These are phyloP conservation scores for Euclidium syriacum DNA, from an alignment of 345 rosid species.

Conservation along the genomic window DNA sequence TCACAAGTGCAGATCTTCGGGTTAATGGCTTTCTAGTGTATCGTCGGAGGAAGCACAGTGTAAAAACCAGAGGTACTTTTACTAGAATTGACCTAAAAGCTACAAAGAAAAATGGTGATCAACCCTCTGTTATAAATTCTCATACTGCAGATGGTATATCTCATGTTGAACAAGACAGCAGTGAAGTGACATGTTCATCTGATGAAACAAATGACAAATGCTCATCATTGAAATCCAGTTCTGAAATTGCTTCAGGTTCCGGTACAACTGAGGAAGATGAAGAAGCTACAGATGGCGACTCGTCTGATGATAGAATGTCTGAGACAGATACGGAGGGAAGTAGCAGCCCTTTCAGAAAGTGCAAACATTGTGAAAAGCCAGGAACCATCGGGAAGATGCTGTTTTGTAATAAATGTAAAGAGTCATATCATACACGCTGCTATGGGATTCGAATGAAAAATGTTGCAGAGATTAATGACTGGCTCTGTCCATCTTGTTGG, in stretches of 20 bases:
- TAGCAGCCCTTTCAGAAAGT: constrained; percentile 37
- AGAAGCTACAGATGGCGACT: constrained; percentile 52
- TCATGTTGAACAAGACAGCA: constrained; percentile 13
- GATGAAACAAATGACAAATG: constrained; percentile 55
- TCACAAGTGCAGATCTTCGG: constrained; percentile 28
- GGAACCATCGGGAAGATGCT: constrained; percentile 53
- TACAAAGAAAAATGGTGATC: constrained; percentile 34
- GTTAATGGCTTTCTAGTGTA: constrained; percentile 32
- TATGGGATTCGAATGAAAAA: constrained; percentile 49
- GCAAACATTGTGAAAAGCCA: constrained; percentile 58
- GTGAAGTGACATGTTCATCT: constrained; percentile 21
- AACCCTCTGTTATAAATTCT: constrained; percentile 41
- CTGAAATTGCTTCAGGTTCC: constrained; percentile 46
- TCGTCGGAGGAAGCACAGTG: constrained; percentile 45
- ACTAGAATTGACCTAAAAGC: constrained; percentile 27
- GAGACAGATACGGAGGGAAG: constrained; percentile 33
- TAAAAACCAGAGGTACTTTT: constrained; percentile 24
- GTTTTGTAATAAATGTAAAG: constrained; percentile 87
- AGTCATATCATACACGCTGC: constrained; percentile 74
- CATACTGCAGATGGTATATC: constrained; percentile 27
- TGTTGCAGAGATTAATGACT: constrained; percentile 53
- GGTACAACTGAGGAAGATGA: constrained; percentile 46
- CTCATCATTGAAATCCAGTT: constrained; percentile 57
- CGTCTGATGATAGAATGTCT: constrained; percentile 45
- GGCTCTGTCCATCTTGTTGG: constrained; percentile 75